Evolutionary conservation across 495 filamentous ascomycete genomes (phyloP).

Genomic region (Lasiosphaeria ovina): DNA sequence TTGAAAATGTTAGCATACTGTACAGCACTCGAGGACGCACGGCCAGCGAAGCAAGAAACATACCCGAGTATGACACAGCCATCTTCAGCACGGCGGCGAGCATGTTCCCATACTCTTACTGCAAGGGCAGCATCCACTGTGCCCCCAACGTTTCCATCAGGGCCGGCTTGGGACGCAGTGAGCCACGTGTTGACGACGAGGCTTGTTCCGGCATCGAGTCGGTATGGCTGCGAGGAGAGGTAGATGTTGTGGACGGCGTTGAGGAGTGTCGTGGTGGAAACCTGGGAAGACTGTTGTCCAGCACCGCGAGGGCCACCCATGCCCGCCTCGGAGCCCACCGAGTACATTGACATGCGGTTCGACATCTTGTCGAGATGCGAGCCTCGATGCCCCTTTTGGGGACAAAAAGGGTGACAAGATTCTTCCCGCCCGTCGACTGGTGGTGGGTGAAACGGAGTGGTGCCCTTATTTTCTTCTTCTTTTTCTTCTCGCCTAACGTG

Average conservation of each 20-base stretch:
- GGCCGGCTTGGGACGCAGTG: constrained; percentile 64
- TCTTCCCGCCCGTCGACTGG: not conserved
- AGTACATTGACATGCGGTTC: constrained; percentile 82
- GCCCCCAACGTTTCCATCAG: constrained; percentile 67
- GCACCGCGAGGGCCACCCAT: constrained; percentile 55
- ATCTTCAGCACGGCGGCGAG: constrained; percentile 89
- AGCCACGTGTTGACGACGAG: constrained; percentile 95
- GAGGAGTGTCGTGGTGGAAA: constrained; percentile 88
- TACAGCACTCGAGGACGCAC: not conserved
- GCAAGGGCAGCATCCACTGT: constrained; percentile 79
- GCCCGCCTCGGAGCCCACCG: constrained; percentile 61
- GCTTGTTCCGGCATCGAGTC: constrained; percentile 86
- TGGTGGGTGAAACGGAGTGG: too few species aligned
- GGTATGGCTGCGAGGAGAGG: constrained; percentile 73
- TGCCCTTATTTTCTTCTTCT: too few species aligned
- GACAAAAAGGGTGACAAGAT: not conserved
- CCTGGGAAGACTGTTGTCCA: constrained; percentile 68
- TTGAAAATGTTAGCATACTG: constrained; percentile 31
- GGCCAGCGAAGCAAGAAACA: constrained; percentile 17
- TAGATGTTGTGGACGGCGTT: constrained; percentile 91
- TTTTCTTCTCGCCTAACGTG: too few species aligned
- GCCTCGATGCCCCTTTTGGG: constrained; percentile 30
- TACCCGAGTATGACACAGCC: constrained; percentile 90
- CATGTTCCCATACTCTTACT: constrained; percentile 92
- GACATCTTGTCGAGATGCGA: constrained; percentile 57